Conservation (phyloP, 2,329 filamentous ascomycete genomes). For the Aspergillus eucalypticola region DNA sequence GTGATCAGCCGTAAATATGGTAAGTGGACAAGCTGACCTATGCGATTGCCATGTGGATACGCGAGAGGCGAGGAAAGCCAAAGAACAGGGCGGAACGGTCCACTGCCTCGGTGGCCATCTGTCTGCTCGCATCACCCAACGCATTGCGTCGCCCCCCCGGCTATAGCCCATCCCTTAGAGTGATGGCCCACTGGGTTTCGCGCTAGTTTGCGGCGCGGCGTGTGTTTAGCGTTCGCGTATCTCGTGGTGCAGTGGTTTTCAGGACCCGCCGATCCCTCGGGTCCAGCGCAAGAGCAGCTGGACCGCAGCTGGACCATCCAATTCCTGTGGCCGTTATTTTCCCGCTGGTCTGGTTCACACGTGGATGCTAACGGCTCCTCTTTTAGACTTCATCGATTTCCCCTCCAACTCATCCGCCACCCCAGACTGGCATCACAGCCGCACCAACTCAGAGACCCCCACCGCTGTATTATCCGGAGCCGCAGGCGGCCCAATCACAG, state of each 20-base stretch:
- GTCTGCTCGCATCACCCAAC: background rate
- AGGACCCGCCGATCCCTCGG: slow-evolving; percentile 17
- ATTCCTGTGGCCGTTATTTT: slow-evolving; percentile 2
- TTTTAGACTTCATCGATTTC: slow-evolving; percentile 27
- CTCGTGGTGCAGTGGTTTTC: slow-evolving; percentile 17
- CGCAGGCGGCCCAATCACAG: slow-evolving; percentile 41
- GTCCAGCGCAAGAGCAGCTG: slow-evolving; percentile 9
- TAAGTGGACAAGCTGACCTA: slow-evolving; percentile 47
- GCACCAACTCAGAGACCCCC: slow-evolving; percentile 68
- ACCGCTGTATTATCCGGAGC: slow-evolving; percentile 55
- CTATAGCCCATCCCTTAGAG: slow-evolving; percentile 14
- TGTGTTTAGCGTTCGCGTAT: slow-evolving; percentile 31
- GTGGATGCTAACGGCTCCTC: slow-evolving; percentile 13
- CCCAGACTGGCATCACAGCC: slow-evolving; percentile 64
- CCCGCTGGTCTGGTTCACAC: slow-evolving; percentile 5
- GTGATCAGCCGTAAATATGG: slow-evolving; percentile 69
- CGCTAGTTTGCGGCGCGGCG: slow-evolving; percentile 27
- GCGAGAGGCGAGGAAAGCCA: background rate
- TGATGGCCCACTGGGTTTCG: slow-evolving; percentile 27
- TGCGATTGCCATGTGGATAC: background rate
- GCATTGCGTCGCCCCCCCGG: background rate
- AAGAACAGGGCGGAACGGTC: background rate
- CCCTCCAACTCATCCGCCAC: slow-evolving; percentile 46
- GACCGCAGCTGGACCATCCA: slow-evolving; percentile 4
- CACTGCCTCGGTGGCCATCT: background rate